Evolutionary conservation across 2,329 filamentous ascomycete genomes (phyloP).

Genomic region (Fusarium mundagurra): DNA sequence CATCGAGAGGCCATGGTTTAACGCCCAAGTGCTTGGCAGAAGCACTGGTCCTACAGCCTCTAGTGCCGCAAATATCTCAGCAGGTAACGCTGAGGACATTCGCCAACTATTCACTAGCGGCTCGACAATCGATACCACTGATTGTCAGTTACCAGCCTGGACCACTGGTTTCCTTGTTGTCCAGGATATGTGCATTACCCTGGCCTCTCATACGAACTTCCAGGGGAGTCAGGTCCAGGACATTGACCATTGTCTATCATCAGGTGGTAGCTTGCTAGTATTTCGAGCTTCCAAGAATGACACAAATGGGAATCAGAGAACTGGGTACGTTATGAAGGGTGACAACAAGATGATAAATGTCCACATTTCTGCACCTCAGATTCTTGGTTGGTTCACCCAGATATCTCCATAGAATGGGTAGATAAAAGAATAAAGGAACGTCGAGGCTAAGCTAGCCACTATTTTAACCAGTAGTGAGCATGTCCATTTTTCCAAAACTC

Average conservation of each 20-base stretch:
- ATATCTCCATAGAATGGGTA: background rate
- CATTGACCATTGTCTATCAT: background rate
- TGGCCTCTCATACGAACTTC: background rate
- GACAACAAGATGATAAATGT: background rate
- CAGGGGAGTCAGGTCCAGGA: background rate
- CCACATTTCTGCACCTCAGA: background rate
- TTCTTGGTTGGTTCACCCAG: background rate
- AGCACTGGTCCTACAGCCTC: background rate
- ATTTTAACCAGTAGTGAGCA: accelerated
- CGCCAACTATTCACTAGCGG: background rate
- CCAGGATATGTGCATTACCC: background rate
- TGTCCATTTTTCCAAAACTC: accelerated
- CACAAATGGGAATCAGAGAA: accelerated
- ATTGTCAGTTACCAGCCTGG: background rate
- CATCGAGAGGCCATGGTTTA: background rate
- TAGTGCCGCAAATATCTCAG: background rate
- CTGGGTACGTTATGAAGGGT: accelerated
- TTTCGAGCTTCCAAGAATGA: background rate
- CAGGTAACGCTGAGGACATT: background rate
- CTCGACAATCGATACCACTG: background rate
- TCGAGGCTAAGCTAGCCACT: accelerated
- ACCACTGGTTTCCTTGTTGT: background rate
- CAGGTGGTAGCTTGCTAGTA: background rate
- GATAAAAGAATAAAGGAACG: too few species aligned
- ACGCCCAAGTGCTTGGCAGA: background rate